Base-by-base conservation (phyloP, 2,329 filamentous ascomycete species). In the Elsinoe ampelina region DNA sequence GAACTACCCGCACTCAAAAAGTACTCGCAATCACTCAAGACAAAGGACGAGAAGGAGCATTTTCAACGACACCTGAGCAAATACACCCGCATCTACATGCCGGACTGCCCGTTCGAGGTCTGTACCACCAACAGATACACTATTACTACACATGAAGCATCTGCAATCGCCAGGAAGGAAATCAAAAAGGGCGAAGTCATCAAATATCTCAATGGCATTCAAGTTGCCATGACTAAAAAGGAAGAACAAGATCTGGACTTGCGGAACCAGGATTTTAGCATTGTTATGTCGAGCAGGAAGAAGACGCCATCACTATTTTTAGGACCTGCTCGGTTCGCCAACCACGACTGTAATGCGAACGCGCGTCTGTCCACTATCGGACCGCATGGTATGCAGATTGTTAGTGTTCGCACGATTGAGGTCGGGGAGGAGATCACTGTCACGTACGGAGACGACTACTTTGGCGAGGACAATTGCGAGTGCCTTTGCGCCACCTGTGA, bases 301-400 rank as follows among this genome's bases (percentile, higher is more conserved):
- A 96, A 95, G 72, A 86, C 86, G 59, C 87, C 91, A 30, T 95
- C 89, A 54, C 76, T 98, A 41, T 97, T 98, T 68, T 84, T 98
- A 68, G 93, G 93, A 0, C 95, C 93, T 6, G 93, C 93, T 34
- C 84, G 93, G 52, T 97, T 98, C 70, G 90, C 93, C 22, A 98
- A 98, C 68, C 93, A 98, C 72, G 93, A 98, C 70, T 98, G 93
- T 73, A 81, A 87, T 63, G 89, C 93, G 32, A 98, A 97, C 73
- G 91, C 91, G 7, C 82, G 85, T 66, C 80, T 98, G 43, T 85
- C 88, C 63, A 96, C 89, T 35, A 86, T 83, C 35, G 89, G 90
- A 45, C 82, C 85, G 57, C 84, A 91, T 58, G 89, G 89, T 35
- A 96, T 98, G 75, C 87, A 95, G 66, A 91, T 98, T 57, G 82